Base-by-base conservation (phyloP, 179 eudicot species). In the Drosera spatulata region DNA sequence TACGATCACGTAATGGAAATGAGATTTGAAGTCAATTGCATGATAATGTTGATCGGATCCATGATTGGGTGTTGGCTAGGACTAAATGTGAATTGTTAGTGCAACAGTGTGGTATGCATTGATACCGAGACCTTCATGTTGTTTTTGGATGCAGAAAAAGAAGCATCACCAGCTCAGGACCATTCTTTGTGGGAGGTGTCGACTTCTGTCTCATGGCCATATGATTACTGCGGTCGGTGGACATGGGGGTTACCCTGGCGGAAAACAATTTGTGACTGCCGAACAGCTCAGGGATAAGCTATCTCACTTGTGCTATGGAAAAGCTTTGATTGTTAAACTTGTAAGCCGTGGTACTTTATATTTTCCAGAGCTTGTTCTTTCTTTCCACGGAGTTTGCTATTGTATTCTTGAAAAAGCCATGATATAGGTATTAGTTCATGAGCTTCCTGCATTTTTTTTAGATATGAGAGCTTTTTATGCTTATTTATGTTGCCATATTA, bases 221-320 rank as follows among this genome's bases (percentile, higher is more conserved):
- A 86, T 91, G 98, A 81, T 91, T 65, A 88, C 96, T 57, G 98
- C 98, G 46, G 98, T 91, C 42, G 98, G 98, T 60, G 98, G 98
- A 33, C 78, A 91, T 78, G 98, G 98, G 66, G 98, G 98, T 41
- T 91, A 91, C 77, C 55, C 95, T 50, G 96, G 98, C 61, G 98
- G 96, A 43, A 86, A 88, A 69, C 95, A 88, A 64, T 91, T 91
- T 74, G 82, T 91, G 69, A 77, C 96, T 9, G 96, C 98, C n/a
- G 98, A 91, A 70, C 86, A 88, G 75, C 83, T 91, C 46, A 84
- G 98, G 1, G 86, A 88, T 59, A 88, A 84, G 80, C 73, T 91
- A 46, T 84, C 93, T 50, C 96, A 91, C 80, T 76, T 91, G 81
- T 86, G 98, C 63, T 72, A 82, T 63, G 95, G 86, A 78, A 91